A percentile compares a stretch with the other conserved stretches of the same genome.
Evolutionary conservation across 345 rosid genomes (phyloP).

Genomic region (Chamaenerion angustifolium): DNA sequence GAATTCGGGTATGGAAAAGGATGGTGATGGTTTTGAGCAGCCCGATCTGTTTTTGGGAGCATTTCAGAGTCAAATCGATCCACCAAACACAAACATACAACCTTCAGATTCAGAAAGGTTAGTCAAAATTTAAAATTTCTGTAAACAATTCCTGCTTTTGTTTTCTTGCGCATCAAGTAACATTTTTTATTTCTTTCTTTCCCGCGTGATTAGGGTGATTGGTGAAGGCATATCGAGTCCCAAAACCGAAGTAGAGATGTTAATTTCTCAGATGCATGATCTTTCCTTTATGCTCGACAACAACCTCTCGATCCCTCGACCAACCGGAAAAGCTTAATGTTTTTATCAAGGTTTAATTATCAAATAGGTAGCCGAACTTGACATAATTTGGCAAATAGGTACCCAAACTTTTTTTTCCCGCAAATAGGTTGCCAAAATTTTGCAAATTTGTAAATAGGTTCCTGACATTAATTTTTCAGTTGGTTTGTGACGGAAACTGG

Average conservation of each 20-base stretch:
- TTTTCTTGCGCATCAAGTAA: background rate
- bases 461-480: too few species aligned
- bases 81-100: conserved; percentile 17
- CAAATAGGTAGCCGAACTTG: too few species aligned
- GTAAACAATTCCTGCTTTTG: background rate
- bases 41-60: conserved; percentile 28
- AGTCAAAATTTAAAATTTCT: background rate
- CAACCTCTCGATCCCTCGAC: conserved; percentile 36
- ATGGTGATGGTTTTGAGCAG: conserved; percentile 20
- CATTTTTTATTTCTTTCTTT: background rate
- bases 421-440: too few species aligned
- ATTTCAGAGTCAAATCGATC: conserved; percentile 16
- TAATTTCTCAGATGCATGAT: conserved; percentile 79
- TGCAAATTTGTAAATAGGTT: too few species aligned
- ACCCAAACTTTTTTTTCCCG: too few species aligned
- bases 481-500: too few species aligned
- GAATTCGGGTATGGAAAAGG: conserved; percentile 19
- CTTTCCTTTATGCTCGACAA: conserved; percentile 78
- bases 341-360: background rate
- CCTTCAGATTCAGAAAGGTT: conserved; percentile 36
- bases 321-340: background rate
- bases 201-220: conserved; percentile 22
- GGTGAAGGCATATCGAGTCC: conserved; percentile 13
- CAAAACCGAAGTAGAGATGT: conserved; percentile 23
- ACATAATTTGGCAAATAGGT: too few species aligned